Evolutionary conservation across 2,329 filamentous ascomycete species (phyloP).

Genomic region (Seiridium cupressi): DNA sequence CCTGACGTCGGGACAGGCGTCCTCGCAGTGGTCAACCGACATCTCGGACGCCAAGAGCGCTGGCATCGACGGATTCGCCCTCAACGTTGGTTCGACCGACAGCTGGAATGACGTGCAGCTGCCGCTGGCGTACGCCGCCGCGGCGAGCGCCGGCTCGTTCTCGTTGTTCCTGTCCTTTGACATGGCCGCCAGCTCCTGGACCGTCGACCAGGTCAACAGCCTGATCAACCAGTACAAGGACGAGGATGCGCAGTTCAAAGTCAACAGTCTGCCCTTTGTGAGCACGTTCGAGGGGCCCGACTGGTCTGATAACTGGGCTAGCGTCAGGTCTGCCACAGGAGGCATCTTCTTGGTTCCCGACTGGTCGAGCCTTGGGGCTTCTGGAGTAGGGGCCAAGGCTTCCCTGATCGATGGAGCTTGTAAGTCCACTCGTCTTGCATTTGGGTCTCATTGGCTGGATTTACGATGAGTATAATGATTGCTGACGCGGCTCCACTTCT

Average conservation of each 20-base stretch:
- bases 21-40: conserved; percentile 19
- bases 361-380: conserved; percentile 41
- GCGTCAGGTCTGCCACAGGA: conserved; percentile 28
- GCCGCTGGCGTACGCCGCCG: conserved; percentile 24
- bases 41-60: conserved; percentile 31
- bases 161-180: conserved; percentile 42
- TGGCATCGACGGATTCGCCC: conserved; percentile 40
- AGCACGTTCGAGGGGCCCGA: conserved; percentile 49
- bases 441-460: neutral
- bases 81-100: conserved; percentile 31
- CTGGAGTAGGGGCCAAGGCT: conserved; percentile 9
- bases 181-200: conserved; percentile 23
- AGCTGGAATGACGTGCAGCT: conserved; percentile 14
- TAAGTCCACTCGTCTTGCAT: neutral
- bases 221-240: conserved; percentile 22
- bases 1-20: conserved; percentile 6
- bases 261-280: conserved; percentile 37
- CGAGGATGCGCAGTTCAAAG: conserved; percentile 24
- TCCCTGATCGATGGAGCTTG: conserved; percentile 5
- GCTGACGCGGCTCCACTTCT: neutral
- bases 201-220: conserved; percentile 19
- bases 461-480: neutral
- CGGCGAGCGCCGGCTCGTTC: conserved; percentile 19
- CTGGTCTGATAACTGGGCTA: conserved; percentile 36
- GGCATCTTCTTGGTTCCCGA: conserved; percentile 42